Percentiles rank a stretch among this genome's conserved stretches.
Evolutionary conservation across 148 eudicot genomes (phyloP).

Genomic region (Spergularia marina): DNA sequence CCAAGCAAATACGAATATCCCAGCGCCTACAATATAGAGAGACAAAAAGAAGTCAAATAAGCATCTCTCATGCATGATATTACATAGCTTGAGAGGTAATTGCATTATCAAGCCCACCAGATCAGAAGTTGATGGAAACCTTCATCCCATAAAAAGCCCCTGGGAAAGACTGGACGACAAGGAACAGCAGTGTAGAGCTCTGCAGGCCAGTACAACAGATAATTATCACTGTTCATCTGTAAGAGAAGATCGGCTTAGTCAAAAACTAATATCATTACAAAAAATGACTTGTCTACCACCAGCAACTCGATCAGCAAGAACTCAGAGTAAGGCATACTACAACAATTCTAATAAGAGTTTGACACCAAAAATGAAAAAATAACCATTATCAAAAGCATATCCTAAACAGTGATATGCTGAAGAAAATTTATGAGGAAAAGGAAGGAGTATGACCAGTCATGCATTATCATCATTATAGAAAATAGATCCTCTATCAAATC

Average conservation of each 20-base stretch:
- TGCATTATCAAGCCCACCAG: conserved; percentile 52
- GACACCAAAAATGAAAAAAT: no score
- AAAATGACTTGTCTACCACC: neutral
- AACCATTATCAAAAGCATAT: neutral
- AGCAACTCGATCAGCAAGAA: neutral
- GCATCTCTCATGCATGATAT: conserved; percentile 4
- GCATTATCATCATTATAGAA: no score
- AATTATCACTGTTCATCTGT: conserved; percentile 59
- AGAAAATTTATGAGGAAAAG: no score
- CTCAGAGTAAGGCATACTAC: conserved; percentile 8
- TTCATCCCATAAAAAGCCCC: conserved; percentile 99
- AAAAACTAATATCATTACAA: conserved; percentile 13
- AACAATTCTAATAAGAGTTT: neutral
- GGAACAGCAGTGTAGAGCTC: conserved; percentile 99
- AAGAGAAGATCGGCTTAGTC: conserved; percentile 34
- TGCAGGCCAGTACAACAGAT: conserved; percentile 87
- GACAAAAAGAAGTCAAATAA: conserved; percentile 1
- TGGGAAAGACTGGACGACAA: conserved; percentile 91
- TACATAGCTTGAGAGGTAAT: conserved; percentile 4
- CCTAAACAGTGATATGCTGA: neutral
- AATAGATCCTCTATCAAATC: no score
- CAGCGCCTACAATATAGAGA: conserved; percentile 54
- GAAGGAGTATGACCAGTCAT: no score
- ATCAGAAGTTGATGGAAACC: conserved; percentile 95
- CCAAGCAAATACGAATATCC: conserved; percentile 82